Conservation (phyloP, 1,284 basidiomycete genomes). For the Phaffia rhodozyma region DNA sequence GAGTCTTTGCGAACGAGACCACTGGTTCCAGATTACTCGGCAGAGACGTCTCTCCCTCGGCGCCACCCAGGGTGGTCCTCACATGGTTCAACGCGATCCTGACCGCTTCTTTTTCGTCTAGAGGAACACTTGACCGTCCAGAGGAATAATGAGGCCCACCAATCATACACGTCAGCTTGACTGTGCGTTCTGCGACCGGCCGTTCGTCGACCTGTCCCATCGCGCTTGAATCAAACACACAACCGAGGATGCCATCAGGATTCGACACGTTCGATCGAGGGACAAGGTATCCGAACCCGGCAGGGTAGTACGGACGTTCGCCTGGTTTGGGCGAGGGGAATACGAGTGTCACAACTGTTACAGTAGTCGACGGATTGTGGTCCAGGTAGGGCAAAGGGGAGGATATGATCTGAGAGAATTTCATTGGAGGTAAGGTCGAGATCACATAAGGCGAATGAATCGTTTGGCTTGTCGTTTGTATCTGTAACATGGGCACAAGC, state of each 20-base stretch:
- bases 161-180: constrained; percentile 81
- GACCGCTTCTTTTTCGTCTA: constrained; percentile 18
- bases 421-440: constrained; percentile 23
- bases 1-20: constrained; percentile 45
- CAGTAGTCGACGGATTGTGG: constrained; percentile 37
- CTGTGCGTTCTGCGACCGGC: constrained; percentile 34
- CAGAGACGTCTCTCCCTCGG: constrained; percentile 7
- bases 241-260: constrained; percentile 50
- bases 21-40: constrained; percentile 41
- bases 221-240: constrained; percentile 70
- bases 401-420: constrained; percentile 23
- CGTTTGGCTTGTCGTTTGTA: constrained; percentile 30
- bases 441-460: constrained; percentile 28
- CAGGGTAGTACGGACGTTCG: constrained; percentile 47
- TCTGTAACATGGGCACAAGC: constrained; percentile 28
- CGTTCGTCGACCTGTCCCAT: constrained; percentile 53
- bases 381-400: constrained; percentile 41
- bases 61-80: constrained; percentile 42
- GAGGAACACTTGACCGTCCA: constrained; percentile 22
- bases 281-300: constrained; percentile 88
- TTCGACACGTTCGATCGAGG: constrained; percentile 48
- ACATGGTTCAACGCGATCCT: constrained; percentile 38
- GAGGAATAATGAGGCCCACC: constrained; percentile 61
- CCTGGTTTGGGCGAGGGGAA: constrained; percentile 35
- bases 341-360: constrained; percentile 58